Percentiles rank a stretch among this genome's conserved stretches.
Conservation (phyloP, 2,329 filamentous ascomycete species). For the Arthrinium phaeospermum region DNA sequence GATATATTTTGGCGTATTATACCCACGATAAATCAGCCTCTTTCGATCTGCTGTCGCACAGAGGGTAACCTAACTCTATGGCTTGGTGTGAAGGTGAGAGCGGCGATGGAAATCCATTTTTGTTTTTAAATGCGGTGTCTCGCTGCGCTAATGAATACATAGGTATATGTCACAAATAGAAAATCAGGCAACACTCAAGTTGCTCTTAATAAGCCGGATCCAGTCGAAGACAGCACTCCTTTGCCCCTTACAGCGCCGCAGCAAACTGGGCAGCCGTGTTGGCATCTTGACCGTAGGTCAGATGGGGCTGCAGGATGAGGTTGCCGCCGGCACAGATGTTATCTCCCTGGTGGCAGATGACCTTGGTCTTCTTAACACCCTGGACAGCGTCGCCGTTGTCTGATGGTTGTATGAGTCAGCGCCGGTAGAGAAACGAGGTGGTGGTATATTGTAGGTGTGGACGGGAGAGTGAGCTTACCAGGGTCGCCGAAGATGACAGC, state of each 20-base stretch:
- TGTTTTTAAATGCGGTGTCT: no score
- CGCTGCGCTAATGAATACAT: not conserved
- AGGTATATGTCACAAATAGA: not conserved
- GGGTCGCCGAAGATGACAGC: slow-evolving; percentile 24
- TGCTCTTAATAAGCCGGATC: not conserved
- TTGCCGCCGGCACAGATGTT: slow-evolving; percentile 38
- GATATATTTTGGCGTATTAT: not conserved
- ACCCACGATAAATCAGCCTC: not conserved
- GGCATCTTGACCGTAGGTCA: slow-evolving; percentile 34
- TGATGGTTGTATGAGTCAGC: not conserved
- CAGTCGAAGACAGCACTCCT: not conserved
- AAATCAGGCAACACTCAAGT: not conserved
- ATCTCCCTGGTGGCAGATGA: slow-evolving; percentile 42
- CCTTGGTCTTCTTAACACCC: slow-evolving; percentile 29
- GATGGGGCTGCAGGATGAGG: slow-evolving; percentile 28
- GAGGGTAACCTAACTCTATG: no score
- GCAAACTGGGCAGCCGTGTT: slow-evolving; percentile 22
- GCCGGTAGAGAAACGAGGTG: not conserved
- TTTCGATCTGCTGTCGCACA: not conserved
- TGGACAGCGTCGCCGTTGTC: slow-evolving; percentile 37
- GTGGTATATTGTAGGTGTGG: not conserved
- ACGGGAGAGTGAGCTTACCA: not conserved
- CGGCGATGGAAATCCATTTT: not conserved
- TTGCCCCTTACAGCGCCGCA: slow-evolving; percentile 6
- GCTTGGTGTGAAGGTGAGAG: not conserved